Evolutionary conservation across 169 alveolate species (phyloP), one percentile per base, ranked within the genome.

Genomic region (Plasmodium coatneyi): DNA sequence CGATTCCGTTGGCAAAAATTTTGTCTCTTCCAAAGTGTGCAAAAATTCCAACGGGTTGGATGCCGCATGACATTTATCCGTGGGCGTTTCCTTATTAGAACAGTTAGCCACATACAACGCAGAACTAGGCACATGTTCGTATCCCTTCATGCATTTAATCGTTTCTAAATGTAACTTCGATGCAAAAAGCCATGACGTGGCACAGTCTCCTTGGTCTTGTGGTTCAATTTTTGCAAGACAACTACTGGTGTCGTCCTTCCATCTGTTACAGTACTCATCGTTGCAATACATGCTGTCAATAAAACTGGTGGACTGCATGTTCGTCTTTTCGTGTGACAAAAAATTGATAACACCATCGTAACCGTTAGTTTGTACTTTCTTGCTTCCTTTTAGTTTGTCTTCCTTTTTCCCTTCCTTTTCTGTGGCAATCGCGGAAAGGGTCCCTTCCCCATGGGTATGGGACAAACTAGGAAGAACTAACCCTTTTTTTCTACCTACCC

Each of bases 41-140:
- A 84, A 28, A 28, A 71, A 84, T 71, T 84, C 92, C 1, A 52
- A n/a, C 56, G 83, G 81, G 28, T 72, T 16, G 5, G 79, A 84
- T 0, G 52, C 66, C 1, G 22, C 19, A 0, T 22, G 28, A 19
- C 83, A 71, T n/a, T 84, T 84, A 10, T 16, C 70, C 5, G 3
- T 49, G 39, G 1, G 39, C 22, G 79, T 28, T 6, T 56, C 80
- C 39, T 56, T 36, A 30, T 12, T 4, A 16, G 81, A 30, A 43
- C 92, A 71, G 22, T 71, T 36, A 19, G 83, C 84, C 14, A 71
- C 60, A 32, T 54, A 84, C 16, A 71, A 49, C 10, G 92, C 83
- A 7, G 92, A 71, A 39, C 78, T 10, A 1, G 12, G 12, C 2
- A 41, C 7, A 9, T 71, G 76, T 14, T 72, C 54, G 76, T 84